Conservation (phyloP, 164 flowering plant species). For the Umbilicus rupestris region DNA sequence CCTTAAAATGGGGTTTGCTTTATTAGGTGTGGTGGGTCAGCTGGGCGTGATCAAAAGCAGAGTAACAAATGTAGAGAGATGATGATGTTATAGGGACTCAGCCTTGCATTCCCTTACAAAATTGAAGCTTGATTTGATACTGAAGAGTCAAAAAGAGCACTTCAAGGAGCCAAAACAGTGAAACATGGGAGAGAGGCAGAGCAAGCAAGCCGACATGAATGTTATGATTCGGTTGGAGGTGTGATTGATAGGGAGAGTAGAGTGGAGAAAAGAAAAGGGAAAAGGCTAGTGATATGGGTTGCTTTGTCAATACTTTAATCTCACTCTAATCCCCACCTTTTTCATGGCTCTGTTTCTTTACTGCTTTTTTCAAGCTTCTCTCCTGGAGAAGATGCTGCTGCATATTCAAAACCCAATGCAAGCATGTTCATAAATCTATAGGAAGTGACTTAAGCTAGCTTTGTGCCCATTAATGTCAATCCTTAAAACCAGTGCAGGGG, state of each 20-base stretch:
- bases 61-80: no score
- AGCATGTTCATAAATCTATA: background rate
- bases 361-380: background rate
- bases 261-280: background rate
- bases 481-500: no score
- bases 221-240: background rate
- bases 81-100: no score
- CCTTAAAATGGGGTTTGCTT: slow-evolving; percentile 3
- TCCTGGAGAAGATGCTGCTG: background rate
- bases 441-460: no score
- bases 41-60: background rate
- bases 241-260: background rate
- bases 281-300: background rate
- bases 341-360: background rate
- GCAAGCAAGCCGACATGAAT: background rate
- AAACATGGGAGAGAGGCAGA: background rate
- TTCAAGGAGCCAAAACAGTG: background rate
- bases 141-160: background rate
- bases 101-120: no score
- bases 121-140: no score
- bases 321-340: background rate
- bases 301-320: background rate
- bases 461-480: no score
- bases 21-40: background rate
- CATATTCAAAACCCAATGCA: no score